Conservation (phyloP, 2,329 filamentous ascomycete genomes). For the Hypoxylon rubiginosum region DNA sequence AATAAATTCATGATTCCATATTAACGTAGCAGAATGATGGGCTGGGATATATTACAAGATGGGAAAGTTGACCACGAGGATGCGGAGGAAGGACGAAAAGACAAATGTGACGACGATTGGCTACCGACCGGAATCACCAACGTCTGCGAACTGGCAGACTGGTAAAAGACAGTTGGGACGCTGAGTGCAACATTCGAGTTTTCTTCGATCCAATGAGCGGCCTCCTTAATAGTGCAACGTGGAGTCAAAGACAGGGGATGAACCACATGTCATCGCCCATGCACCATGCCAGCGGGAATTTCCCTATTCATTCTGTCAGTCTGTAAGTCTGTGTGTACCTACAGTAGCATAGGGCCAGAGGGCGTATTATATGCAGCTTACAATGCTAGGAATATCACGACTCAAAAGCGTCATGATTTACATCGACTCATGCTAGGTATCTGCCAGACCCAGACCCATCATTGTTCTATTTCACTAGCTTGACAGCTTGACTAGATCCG, state of each 20-base stretch:
- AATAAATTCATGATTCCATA: slow-evolving; percentile 13
- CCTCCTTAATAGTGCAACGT: slow-evolving; percentile 31
- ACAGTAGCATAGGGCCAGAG: not conserved
- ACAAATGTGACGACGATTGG: slow-evolving; percentile 39
- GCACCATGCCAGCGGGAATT: slow-evolving; percentile 27
- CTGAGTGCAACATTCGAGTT: slow-evolving; percentile 26
- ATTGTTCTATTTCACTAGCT: slow-evolving; percentile 16
- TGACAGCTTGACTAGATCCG: slow-evolving; percentile 10
- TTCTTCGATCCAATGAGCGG: slow-evolving; percentile 36
- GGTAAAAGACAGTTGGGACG: slow-evolving; percentile 27
- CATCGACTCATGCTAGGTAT: slow-evolving; percentile 15
- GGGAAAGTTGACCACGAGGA: slow-evolving; percentile 26
- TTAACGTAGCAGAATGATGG: slow-evolving; percentile 18
- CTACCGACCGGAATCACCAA: slow-evolving; percentile 39
- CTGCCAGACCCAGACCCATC: slow-evolving; percentile 10
- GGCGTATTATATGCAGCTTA: slow-evolving; percentile 22
- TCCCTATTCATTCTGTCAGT: slow-evolving; percentile 27
- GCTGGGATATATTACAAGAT: slow-evolving; percentile 30
- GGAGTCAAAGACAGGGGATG: slow-evolving; percentile 37
- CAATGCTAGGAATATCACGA: slow-evolving; percentile 25
- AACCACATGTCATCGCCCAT: slow-evolving; percentile 36
- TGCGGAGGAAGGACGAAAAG: slow-evolving; percentile 23
- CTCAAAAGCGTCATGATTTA: slow-evolving; percentile 19
- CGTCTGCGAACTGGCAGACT: slow-evolving; percentile 26
- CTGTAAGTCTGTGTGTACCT: not conserved